These are phyloP conservation scores for Lichtheimia ramosa DNA, from an alignment of 371 early-diverging fungal species.

Conservation along the genomic window DNA sequence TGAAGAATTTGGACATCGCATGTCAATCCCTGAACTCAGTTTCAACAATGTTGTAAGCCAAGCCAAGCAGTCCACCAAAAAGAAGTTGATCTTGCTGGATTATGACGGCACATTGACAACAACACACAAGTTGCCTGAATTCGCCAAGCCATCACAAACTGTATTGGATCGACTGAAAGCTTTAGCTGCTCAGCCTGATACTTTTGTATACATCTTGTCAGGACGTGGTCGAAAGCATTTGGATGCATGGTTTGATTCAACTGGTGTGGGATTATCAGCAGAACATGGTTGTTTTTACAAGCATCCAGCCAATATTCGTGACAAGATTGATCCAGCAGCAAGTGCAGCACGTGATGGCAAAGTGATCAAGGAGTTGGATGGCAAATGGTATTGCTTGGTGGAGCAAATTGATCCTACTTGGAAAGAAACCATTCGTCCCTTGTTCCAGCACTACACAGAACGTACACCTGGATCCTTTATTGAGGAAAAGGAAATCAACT, in stretches of 20 bases:
- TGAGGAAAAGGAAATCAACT: conserved; percentile 87
- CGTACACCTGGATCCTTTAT: conserved; percentile 94
- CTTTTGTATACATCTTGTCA: conserved; percentile 91
- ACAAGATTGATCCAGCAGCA: conserved; percentile 33
- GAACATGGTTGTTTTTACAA: conserved; percentile 97
- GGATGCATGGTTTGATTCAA: conserved; percentile 85
- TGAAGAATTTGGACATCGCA: conserved; percentile 69
- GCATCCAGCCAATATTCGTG: conserved; percentile 74
- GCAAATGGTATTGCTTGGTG: conserved; percentile 86
- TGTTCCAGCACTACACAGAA: conserved; percentile 93
- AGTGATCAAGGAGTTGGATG: conserved; percentile 50
- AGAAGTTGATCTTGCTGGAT: conserved; percentile 83
- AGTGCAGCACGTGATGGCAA: conserved; percentile 60
- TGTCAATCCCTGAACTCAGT: conserved; percentile 67
- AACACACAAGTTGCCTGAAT: conserved; percentile 84
- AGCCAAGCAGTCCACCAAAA: conserved; percentile 42
- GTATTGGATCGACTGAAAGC: conserved; percentile 67
- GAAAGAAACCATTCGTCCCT: conserved; percentile 88
- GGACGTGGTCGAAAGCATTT: conserved; percentile 84
- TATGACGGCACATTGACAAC: conserved; percentile 95
- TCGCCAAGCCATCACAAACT: conserved; percentile 78
- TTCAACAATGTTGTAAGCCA: conserved; percentile 38
- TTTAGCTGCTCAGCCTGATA: conserved; percentile 75
- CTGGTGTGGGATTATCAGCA: conserved; percentile 88
- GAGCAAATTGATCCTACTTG: conserved; percentile 89